These are phyloP conservation scores for Hyaloscypha variabilis DNA, from an alignment of 495 filamentous ascomycete genomes.

Conservation along the genomic window DNA sequence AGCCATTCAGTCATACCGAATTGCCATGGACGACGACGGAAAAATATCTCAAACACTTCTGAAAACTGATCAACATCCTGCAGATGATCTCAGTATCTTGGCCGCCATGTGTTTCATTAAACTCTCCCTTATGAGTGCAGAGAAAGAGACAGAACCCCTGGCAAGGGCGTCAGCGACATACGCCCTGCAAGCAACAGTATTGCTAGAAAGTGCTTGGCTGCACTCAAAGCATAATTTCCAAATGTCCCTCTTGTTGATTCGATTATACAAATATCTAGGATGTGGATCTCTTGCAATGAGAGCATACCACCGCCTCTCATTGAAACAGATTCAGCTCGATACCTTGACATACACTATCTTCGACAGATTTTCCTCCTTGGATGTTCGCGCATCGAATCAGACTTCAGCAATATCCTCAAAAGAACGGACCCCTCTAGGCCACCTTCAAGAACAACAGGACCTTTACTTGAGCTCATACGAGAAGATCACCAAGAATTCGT, in stretches of 20 bases:
- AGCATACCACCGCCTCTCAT: conserved; percentile 45
- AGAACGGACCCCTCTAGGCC: conserved; percentile 6
- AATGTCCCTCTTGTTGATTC: conserved; percentile 45
- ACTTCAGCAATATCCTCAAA: conserved; percentile 19
- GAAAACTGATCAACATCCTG: conserved; percentile 39
- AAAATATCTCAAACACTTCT: conserved; percentile 23
- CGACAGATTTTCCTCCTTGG: conserved; percentile 53
- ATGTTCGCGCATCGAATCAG: conserved; percentile 44
- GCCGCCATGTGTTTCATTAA: conserved; percentile 49
- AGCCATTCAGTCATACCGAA: conserved; percentile 17
- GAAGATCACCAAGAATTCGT: conserved; percentile 41
- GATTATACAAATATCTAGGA: conserved; percentile 50
- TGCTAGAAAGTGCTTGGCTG: conserved; percentile 46
- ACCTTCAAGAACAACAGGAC: conserved; percentile 35
- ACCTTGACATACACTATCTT: conserved; percentile 48
- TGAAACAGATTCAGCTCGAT: conserved; percentile 54
- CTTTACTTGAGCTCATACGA: conserved; percentile 40
- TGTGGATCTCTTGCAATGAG: conserved; percentile 41
- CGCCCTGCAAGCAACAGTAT: conserved; percentile 47
- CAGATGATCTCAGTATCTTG: conserved; percentile 45
- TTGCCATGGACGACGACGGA: conserved; percentile 24
- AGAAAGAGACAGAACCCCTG: conserved; percentile 6
- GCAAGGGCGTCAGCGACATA: conserved; percentile 10
- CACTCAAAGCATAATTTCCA: conserved; percentile 40
- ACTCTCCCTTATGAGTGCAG: conserved; percentile 36